phyloP scores from a whole-genome alignment of 495 filamentous ascomycete genomes.

The Durotheca rogersii region DNA sequence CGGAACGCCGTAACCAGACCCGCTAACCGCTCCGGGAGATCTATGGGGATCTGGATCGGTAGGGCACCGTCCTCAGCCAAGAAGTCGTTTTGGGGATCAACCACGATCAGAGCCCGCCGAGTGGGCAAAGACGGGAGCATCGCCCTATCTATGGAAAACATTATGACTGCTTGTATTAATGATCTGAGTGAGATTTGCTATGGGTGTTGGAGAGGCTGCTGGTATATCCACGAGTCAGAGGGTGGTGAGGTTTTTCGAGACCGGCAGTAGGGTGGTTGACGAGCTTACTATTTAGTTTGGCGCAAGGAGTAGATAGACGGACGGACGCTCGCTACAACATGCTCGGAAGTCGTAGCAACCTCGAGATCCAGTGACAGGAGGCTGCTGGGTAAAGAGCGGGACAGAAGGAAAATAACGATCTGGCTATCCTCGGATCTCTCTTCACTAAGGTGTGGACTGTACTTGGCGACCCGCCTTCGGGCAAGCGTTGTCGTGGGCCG shows the following conservation, averaged over 20 bases:
- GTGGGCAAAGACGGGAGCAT: conserved; percentile 57
- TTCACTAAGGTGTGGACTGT: conserved; percentile 16
- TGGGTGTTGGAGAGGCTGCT: conserved; percentile 11
- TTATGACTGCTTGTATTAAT: conserved; percentile 34
- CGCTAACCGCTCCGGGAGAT: conserved; percentile 67
- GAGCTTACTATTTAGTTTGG: conserved; percentile 5
- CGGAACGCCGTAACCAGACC: conserved; percentile 73
- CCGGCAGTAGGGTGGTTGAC: background rate
- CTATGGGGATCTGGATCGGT: conserved; percentile 60
- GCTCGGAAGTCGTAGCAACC: conserved; percentile 7
- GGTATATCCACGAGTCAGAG: conserved; percentile 8
- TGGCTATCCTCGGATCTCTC: conserved; percentile 23
- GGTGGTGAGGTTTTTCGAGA: background rate
- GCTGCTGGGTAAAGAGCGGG: conserved; percentile 13
- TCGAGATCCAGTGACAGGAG: conserved; percentile 9
- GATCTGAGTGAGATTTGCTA: too few relatives aligned
- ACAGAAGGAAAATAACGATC: conserved; percentile 19
- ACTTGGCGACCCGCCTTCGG: conserved; percentile 26
- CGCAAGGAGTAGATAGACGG: background rate
- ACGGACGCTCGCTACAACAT: conserved; percentile 31
- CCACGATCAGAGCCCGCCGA: conserved; percentile 77
- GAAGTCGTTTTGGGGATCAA: conserved; percentile 95
- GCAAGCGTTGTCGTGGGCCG: conserved; percentile 15
- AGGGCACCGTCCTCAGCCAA: conserved; percentile 68
- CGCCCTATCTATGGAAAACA: conserved; percentile 52